Base-by-base conservation (phyloP, 2,329 filamentous ascomycete genomes). In the Dactylellina haptotyla region DNA sequence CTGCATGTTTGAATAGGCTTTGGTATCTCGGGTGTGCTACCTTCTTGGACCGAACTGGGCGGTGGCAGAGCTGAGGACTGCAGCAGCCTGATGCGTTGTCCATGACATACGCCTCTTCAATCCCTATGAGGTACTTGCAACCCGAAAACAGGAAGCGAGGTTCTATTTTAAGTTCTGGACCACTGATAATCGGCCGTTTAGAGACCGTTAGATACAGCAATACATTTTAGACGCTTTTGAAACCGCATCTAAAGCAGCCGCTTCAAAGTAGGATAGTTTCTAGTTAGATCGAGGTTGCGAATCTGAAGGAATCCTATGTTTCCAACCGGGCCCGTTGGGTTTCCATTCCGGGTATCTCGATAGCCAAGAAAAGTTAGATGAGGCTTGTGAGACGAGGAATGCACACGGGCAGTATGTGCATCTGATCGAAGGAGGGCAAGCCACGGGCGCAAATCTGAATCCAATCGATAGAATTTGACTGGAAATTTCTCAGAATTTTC, bases 61-160 rank as follows among this genome's bases (percentile, higher is more conserved):
- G 63, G 45, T 59, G 63, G 63, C 53, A 59, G 53, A 58, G 53
- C 63, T 67, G 53, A 50, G 34, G 18, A 16, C n/a, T 16, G 61
- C 50, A 53, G 63, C 34, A 67, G 63, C 63, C 58, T 71, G 66
- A 71, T 71, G 66, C 57, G 66, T 71, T 71, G 66, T 62, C 39
- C 66, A 71, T 71, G 66, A 71, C 66, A 71, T 59, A 62, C 30
- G 65, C 57, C 65, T 62, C 48, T 50, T 53, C 30, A 28, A 57
- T 71, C 66, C 66, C 34, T 62, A 71, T 63, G 66, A 56, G 66
- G 66, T 43, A 71, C 66, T 57, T 41, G 30, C 46, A 63, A 71
- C 39, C 66, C 66, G 50, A 63, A 71, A 62, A 30, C 46, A 45
- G 66, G 66, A 64, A 71, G 66, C 66, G 58, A 71, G 51, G 57